phyloP scores from a whole-genome alignment of 192 early-diverging fungal species.

The Cladochytrium replicatum region DNA sequence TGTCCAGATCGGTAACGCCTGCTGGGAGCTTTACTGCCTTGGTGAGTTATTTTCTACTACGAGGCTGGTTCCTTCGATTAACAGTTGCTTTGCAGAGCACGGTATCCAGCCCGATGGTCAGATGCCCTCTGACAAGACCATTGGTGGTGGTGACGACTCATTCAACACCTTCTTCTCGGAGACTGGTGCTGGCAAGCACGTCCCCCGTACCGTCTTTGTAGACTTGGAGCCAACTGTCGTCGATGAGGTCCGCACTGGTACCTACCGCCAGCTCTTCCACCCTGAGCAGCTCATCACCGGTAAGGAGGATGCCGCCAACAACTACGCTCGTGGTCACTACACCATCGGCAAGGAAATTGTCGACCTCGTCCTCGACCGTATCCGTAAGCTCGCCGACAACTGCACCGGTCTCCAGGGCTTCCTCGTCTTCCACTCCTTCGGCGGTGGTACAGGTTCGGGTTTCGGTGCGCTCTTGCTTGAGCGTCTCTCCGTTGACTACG shows the following conservation, averaged over 20 bases:
- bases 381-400: conserved; percentile 96
- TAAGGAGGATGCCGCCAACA: conserved; percentile 99
- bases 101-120: conserved; percentile 93
- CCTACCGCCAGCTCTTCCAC: conserved; percentile 90
- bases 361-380: conserved; percentile 89
- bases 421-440: conserved; percentile 99
- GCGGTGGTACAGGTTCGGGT: conserved; percentile 98
- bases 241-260: conserved; percentile 96
- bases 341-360: conserved; percentile 99
- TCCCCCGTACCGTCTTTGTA: conserved; percentile 98
- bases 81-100: conserved; percentile 75
- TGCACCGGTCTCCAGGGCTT: conserved; percentile 98
- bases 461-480: conserved; percentile 96
- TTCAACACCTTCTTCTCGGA: conserved; percentile 99
- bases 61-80: too few relatives aligned
- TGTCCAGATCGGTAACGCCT: conserved; percentile 99
- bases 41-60: conserved; percentile 27
- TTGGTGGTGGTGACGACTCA: conserved; percentile 70
- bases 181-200: conserved; percentile 98
- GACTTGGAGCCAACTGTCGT: conserved; percentile 94
- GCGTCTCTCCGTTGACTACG: conserved; percentile 98
- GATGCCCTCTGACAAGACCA: conserved; percentile 72
- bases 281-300: conserved; percentile 98
- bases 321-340: conserved; percentile 99
- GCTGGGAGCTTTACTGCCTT: conserved; percentile 93